A percentile compares a stretch with the other conserved stretches of the same genome.
Evolutionary conservation across 2,329 filamentous ascomycete species (phyloP).

Genomic region (Knufia fluminis): DNA sequence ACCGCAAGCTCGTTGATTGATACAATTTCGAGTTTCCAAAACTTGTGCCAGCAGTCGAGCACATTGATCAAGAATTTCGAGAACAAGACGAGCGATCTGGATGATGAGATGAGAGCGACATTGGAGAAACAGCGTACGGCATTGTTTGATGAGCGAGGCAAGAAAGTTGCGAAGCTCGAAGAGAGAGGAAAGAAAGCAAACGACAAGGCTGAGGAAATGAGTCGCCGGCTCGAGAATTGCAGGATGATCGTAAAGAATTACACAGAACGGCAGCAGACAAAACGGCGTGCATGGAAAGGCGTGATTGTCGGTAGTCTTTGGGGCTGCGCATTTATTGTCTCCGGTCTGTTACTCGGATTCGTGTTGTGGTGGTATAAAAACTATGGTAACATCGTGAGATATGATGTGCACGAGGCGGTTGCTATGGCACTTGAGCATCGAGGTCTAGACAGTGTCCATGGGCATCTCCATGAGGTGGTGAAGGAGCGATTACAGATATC

Average conservation of each 20-base stretch:
- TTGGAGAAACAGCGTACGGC: not conserved
- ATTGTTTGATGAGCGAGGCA: not conserved
- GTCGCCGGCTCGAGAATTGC: slow-evolving; percentile 6
- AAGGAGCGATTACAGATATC: not conserved
- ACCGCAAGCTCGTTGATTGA: slow-evolving; percentile 5
- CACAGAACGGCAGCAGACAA: slow-evolving; percentile 2
- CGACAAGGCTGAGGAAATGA: slow-evolving; percentile 4
- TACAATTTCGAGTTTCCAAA: slow-evolving; percentile 7
- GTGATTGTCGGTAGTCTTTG: slow-evolving; percentile 5
- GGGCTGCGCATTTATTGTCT: not conserved
- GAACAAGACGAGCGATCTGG: not conserved
- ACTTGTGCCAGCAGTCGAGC: slow-evolving; percentile 2
- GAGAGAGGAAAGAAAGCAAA: slow-evolving; percentile 1
- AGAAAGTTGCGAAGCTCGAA: slow-evolving; percentile 1
- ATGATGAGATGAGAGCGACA: not conserved
- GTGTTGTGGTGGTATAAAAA: slow-evolving; percentile 6
- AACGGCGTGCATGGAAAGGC: slow-evolving; percentile 8
- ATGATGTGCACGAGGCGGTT: slow-evolving; percentile 5
- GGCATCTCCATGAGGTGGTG: not conserved
- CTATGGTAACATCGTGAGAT: not conserved
- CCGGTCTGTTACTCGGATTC: slow-evolving; percentile 2
- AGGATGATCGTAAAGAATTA: slow-evolving; percentile 5
- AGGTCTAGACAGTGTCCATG: not conserved
- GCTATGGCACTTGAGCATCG: not conserved
- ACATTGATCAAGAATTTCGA: slow-evolving; percentile 6